Evolutionary conservation across 1,139 yeast species (phyloP).

Genomic region (Debaryomycetaceae sp.): DNA sequence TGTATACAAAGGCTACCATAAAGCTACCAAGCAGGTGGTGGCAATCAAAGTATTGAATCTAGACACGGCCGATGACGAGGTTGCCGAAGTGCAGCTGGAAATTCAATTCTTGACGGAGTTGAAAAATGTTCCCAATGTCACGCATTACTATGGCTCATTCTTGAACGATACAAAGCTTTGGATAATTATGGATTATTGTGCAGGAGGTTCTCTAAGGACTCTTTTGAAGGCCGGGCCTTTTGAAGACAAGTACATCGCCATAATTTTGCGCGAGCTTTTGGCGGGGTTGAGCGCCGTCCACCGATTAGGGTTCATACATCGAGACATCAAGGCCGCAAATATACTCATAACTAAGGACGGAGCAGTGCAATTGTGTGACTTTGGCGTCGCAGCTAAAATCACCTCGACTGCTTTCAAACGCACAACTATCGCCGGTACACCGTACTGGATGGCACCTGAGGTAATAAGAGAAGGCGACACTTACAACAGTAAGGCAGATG

Average conservation of each 20-base stretch:
- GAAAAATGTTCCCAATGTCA: slow-evolving; percentile 79
- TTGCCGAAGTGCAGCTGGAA: slow-evolving; percentile 89
- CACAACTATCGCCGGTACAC: slow-evolving; percentile 94
- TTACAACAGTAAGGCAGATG: slow-evolving; percentile 79
- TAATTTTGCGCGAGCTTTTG: slow-evolving; percentile 71
- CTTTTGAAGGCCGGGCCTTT: slow-evolving; percentile 78
- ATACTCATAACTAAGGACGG: slow-evolving; percentile 86
- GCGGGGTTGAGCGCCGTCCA: slow-evolving; percentile 77
- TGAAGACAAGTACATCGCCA: slow-evolving; percentile 75
- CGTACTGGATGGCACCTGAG: slow-evolving; percentile 99
- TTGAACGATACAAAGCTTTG: slow-evolving; percentile 81
- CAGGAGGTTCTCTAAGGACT: slow-evolving; percentile 91
- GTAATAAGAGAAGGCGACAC: slow-evolving; percentile 89
- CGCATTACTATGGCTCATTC: slow-evolving; percentile 85
- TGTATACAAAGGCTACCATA: slow-evolving; percentile 74
- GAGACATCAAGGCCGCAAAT: slow-evolving; percentile 95
- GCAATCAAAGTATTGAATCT: slow-evolving; percentile 90
- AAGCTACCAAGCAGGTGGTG: slow-evolving; percentile 60
- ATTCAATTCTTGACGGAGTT: slow-evolving; percentile 76
- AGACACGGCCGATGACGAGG: slow-evolving; percentile 92
- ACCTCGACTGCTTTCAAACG: slow-evolving; percentile 68
- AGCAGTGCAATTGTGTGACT: slow-evolving; percentile 83
- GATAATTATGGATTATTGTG: slow-evolving; percentile 97
- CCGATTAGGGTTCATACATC: slow-evolving; percentile 81
- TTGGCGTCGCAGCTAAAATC: slow-evolving; percentile 89